Percentiles rank a stretch among this genome's conserved stretches.
These are phyloP conservation scores for Cephaloascus fragrans DNA, from an alignment of 805 yeast genomes.

Conservation along the genomic window DNA sequence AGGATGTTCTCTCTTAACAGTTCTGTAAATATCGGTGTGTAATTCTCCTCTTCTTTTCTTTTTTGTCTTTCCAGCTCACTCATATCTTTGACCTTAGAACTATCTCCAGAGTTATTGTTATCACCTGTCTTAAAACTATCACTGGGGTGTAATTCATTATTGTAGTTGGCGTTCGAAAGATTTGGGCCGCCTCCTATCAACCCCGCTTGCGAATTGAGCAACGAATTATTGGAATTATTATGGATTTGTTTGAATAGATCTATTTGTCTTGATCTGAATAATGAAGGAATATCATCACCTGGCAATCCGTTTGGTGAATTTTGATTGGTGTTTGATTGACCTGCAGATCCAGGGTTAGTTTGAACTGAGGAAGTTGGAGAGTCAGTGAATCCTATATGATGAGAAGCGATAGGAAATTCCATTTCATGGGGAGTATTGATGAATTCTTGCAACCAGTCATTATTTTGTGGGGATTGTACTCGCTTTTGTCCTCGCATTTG, in stretches of 20 bases:
- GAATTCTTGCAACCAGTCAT: slow-evolving; percentile 65
- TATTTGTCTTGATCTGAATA: slow-evolving; percentile 57
- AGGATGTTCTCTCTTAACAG: slow-evolving; percentile 47
- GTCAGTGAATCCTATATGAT: slow-evolving; percentile 51
- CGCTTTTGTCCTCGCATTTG: too few species aligned
- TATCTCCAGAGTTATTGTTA: too few species aligned
- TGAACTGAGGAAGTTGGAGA: slow-evolving; percentile 18
- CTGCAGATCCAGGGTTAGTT: neutral
- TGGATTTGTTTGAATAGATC: slow-evolving; percentile 46
- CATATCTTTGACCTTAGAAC: neutral
- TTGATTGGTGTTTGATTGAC: neutral
- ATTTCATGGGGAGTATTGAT: slow-evolving; percentile 57
- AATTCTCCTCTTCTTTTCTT: neutral
- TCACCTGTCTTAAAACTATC: neutral
- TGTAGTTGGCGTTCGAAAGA: too few species aligned
- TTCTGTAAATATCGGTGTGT: slow-evolving; percentile 31
- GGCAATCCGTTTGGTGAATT: slow-evolving; percentile 3
- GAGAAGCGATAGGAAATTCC: slow-evolving; percentile 40
- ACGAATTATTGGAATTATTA: neutral
- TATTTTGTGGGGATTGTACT: slow-evolving; percentile 14
- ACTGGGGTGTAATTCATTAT: too few species aligned
- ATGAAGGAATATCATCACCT: slow-evolving; percentile 41
- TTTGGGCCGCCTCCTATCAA: slow-evolving; percentile 1
- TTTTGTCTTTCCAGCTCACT: too few species aligned
- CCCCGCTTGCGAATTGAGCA: too few species aligned